These are phyloP conservation scores for Dactylellina drechsleri DNA, from an alignment of 2,329 filamentous ascomycete species.

Conservation along the genomic window DNA sequence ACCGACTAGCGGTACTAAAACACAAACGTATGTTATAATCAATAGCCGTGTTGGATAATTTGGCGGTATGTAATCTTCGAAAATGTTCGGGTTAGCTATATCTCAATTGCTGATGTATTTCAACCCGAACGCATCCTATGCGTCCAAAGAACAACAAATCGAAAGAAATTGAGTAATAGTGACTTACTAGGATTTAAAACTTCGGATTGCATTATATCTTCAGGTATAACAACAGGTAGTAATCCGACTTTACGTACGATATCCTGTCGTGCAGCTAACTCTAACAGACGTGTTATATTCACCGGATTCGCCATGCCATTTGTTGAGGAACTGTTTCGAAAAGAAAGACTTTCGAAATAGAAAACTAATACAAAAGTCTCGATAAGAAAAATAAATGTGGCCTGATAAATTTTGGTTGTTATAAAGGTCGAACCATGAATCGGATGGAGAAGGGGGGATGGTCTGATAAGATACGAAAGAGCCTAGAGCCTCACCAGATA, in stretches of 20 bases:
- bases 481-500: too few species aligned
- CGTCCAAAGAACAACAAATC: neutral
- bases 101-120: neutral
- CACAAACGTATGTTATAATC: conserved; percentile 33
- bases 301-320: conserved; percentile 31
- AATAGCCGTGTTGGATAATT: conserved; percentile 19
- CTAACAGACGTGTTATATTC: conserved; percentile 34
- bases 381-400: neutral
- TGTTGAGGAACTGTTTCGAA: neutral
- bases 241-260: conserved; percentile 21
- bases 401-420: too few species aligned
- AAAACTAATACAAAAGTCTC: neutral
- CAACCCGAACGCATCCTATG: too few species aligned
- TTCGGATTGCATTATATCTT: conserved; percentile 17
- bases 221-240: conserved; percentile 32
- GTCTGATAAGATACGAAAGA: conserved; percentile 1
- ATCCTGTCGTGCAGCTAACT: conserved; percentile 17
- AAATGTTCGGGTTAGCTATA: neutral
- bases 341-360: neutral
- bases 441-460: neutral
- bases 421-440: too few species aligned
- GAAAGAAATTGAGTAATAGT: neutral
- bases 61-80: conserved; percentile 36
- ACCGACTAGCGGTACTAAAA: conserved; percentile 32
- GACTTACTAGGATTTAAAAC: conserved; percentile 40